phyloP scores from a whole-genome alignment of 208 protist species.

The Trichomonas vaginalis region DNA sequence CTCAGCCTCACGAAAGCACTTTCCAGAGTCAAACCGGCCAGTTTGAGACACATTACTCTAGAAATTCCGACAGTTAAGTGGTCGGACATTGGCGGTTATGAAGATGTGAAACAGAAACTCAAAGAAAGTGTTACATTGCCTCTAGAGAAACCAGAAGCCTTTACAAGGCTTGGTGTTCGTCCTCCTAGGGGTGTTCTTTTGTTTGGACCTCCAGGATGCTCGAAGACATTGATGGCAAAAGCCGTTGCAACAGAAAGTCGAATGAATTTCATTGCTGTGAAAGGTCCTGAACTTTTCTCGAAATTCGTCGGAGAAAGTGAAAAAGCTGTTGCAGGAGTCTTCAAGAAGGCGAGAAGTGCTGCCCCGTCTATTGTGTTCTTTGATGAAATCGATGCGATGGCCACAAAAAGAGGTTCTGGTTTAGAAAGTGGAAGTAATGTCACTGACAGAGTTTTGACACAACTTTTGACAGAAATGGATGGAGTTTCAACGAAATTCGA shows the following conservation, averaged over 20 bases:
- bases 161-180: constrained; percentile 62
- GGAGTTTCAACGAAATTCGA: constrained; percentile 54
- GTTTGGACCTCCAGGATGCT: constrained; percentile 90
- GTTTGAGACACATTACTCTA: constrained; percentile 20
- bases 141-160: constrained; percentile 49
- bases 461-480: constrained; percentile 91
- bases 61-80: constrained; percentile 27
- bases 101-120: constrained; percentile 22
- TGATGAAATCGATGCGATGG: constrained; percentile 66
- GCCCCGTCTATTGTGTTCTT: constrained; percentile 81
- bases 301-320: constrained; percentile 85
- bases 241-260: constrained; percentile 97
- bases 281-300: constrained; percentile 78
- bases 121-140: constrained; percentile 37
- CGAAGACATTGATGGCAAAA: constrained; percentile 96
- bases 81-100: constrained; percentile 34
- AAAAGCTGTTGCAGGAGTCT: constrained; percentile 63
- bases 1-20: background rate
- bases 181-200: constrained; percentile 67
- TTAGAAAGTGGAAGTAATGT: constrained; percentile 28
- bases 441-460: constrained; percentile 79
- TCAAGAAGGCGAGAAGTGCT: constrained; percentile 54
- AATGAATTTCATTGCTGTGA: constrained; percentile 99
- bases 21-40: background rate
- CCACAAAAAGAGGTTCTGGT: constrained; percentile 52